Conservation (phyloP, 2,329 filamentous ascomycete genomes). For the Colletotrichum chrysophilum region DNA sequence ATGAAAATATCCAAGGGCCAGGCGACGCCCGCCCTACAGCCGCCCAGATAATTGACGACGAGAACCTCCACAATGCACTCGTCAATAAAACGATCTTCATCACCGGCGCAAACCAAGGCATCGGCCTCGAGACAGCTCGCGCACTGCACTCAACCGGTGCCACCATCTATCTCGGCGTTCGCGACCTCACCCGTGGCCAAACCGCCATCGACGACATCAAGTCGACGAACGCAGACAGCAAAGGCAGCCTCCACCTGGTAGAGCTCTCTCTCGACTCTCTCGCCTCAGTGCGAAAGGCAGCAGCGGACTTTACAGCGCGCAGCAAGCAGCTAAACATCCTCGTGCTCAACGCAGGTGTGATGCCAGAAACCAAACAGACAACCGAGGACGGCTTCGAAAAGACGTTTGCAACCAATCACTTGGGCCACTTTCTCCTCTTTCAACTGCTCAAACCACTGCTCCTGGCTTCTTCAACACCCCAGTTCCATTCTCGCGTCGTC, state of each 20-base stretch:
- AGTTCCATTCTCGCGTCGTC: conserved; percentile 52
- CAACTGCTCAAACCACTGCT: conserved; percentile 51
- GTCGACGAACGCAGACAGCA: not conserved
- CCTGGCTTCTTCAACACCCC: conserved; percentile 38
- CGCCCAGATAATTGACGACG: conserved; percentile 15
- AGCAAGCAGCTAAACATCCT: conserved; percentile 34
- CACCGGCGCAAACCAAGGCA: conserved; percentile 41
- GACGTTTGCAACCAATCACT: conserved; percentile 58
- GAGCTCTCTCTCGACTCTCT: conserved; percentile 18
- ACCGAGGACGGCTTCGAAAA: conserved; percentile 29
- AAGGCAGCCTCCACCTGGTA: not conserved
- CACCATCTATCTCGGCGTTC: conserved; percentile 38
- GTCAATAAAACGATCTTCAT: conserved; percentile 39
- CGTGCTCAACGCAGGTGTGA: conserved; percentile 41
- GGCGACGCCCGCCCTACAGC: conserved; percentile 24
- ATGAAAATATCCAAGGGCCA: not conserved
- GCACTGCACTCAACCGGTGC: conserved; percentile 42
- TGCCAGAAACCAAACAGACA: conserved; percentile 5
- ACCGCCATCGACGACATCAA: conserved; percentile 27
- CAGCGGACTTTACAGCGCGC: conserved; percentile 31
- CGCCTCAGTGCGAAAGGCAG: conserved; percentile 27
- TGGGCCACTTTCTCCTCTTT: conserved; percentile 59
- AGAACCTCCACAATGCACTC: conserved; percentile 19
- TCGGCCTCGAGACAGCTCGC: conserved; percentile 42
- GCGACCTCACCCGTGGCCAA: conserved; percentile 37